Base-by-base conservation (phyloP, 164 flowering plant species). In the Pachysandra terminalis region DNA sequence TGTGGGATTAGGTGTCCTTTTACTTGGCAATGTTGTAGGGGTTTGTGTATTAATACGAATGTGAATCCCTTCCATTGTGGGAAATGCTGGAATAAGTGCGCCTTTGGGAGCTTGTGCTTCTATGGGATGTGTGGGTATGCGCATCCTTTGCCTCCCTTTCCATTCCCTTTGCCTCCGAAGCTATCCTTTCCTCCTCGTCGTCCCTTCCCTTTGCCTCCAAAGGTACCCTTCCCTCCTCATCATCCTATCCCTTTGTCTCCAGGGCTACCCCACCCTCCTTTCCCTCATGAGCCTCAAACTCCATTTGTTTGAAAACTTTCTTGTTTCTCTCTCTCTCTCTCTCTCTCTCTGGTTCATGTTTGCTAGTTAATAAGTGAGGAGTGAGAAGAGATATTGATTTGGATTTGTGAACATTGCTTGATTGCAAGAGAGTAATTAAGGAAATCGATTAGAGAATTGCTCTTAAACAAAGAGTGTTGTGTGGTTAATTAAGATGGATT, bases 41-140 rank as follows among this genome's bases (percentile, higher is more conserved):
- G 95, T 0, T 9, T 78, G 6, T 92, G 98, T 73, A 61, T 75
- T 0, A 62, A 90, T 40, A 74, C 74, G 0, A 86, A 81, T 24
- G 17, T 67, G 0, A 81, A 74, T 63, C 90, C 82, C 0, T 84
- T 81, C 28, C 78, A 92, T 58, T 90, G 96, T 72, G 96, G 98
- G 0, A 70, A 41, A 1, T 92, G 95, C 65, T 63, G 48, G 16
- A 61, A 79, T n/a, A 74, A 62, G 54, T 92, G 98, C 69, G 68
- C 79, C 0, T 62, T 73, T 56, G 78, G 85, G 26, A 74, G 67
- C 35, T 66, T 68, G 0, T 92, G 98, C 77, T 55, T 69, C 9
- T 83, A 68, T 74, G 98, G 95, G 0, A 70, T 90, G 84, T 92
- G 98, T 77, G 90, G 90, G 0, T 90, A 86, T 71, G 86, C 90